phyloP scores from a whole-genome alignment of 257 asterid genomes.

The Echites panduratus region DNA sequence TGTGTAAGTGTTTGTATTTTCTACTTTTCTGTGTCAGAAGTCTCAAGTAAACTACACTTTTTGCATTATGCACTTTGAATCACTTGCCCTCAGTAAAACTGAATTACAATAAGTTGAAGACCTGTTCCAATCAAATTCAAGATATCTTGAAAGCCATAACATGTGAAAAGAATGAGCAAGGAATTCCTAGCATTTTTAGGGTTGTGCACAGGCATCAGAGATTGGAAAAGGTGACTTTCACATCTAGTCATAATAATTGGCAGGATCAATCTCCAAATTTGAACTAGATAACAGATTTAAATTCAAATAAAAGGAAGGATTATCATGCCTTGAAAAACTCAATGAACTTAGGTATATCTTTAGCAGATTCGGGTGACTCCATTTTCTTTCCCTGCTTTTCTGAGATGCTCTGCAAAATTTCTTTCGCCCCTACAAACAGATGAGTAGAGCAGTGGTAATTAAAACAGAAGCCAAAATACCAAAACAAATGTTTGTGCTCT shows the following conservation, averaged over 20 bases:
- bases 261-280: background rate
- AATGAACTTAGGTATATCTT: slow-evolving; percentile 72
- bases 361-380: slow-evolving; percentile 76
- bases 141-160: background rate
- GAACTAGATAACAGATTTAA: background rate
- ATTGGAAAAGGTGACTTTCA: background rate
- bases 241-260: background rate
- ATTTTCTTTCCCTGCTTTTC: slow-evolving; percentile 96
- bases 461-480: background rate
- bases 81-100: background rate
- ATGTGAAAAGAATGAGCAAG: no score
- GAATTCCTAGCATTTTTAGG: no score
- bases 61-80: background rate
- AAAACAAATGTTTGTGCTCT: background rate
- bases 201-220: background rate
- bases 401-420: slow-evolving; percentile 81
- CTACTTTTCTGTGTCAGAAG: background rate
- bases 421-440: slow-evolving; percentile 79
- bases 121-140: background rate
- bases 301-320: slow-evolving; percentile 4
- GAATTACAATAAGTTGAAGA: background rate
- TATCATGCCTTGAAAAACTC: slow-evolving; percentile 32
- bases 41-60: background rate
- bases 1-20: background rate
- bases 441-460: slow-evolving; percentile 14